These are phyloP conservation scores for Pogostemon cablin DNA, from an alignment of 257 asterid genomes.

Conservation along the genomic window DNA sequence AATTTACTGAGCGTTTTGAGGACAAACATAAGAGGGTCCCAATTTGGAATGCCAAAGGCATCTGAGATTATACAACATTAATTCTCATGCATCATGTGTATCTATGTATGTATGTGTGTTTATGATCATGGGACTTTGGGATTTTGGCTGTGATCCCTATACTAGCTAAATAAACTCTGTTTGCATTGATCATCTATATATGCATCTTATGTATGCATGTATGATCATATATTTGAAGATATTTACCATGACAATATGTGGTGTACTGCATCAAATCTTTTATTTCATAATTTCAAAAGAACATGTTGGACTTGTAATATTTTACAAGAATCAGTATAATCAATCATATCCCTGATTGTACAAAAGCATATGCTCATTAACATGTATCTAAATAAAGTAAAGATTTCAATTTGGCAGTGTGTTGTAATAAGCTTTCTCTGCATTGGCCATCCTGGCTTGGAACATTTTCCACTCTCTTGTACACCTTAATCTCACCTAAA, in stretches of 20 bases:
- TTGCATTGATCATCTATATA: not conserved
- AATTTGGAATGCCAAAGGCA: constrained; percentile 34
- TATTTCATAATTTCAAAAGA: not conserved
- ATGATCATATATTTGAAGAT: not conserved
- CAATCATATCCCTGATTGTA: not conserved
- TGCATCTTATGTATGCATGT: not conserved
- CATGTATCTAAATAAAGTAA: too few relatives aligned
- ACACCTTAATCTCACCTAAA: constrained; percentile 75
- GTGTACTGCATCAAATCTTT: too few relatives aligned
- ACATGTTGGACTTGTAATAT: not conserved
- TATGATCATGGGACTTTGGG: not conserved
- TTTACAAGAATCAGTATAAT: not conserved
- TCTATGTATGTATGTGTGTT: not conserved
- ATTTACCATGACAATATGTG: not conserved
- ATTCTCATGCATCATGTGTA: not conserved
- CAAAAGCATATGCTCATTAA: not conserved
- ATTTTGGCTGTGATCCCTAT: constrained; percentile 22
- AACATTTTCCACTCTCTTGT: constrained; percentile 76
- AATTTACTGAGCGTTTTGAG: not conserved
- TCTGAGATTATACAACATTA: not conserved
- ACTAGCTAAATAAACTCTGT: constrained; percentile 8
- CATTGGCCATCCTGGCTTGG: constrained; percentile 54
- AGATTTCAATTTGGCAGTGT: constrained; percentile 36
- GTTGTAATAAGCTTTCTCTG: constrained; percentile 64
- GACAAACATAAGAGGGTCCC: not conserved